These are phyloP conservation scores for Irpex sp. DNA, from an alignment of 1,284 basidiomycete species.

Conservation along the genomic window DNA sequence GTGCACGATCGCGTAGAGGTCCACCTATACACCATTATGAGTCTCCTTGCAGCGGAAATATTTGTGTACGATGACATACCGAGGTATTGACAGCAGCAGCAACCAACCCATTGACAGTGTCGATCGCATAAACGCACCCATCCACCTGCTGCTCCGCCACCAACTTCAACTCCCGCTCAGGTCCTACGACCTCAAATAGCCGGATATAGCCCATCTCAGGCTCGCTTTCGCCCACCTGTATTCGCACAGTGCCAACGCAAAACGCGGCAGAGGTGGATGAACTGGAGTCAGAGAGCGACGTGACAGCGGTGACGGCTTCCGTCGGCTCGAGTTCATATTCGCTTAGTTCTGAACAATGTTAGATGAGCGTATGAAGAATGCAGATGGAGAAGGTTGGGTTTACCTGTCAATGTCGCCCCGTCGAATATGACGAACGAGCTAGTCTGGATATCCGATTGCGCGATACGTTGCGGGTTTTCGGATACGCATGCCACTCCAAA, in stretches of 20 bases:
- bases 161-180: conserved; percentile 22
- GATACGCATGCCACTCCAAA: conserved; percentile 65
- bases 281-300: conserved; percentile 30
- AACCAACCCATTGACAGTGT: conserved; percentile 43
- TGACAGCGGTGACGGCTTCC: conserved; percentile 60
- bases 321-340: conserved; percentile 48
- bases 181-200: conserved; percentile 38
- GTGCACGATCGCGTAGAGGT: conserved; percentile 4
- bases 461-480: conserved; percentile 50
- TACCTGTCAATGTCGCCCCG: conserved; percentile 63
- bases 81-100: conserved; percentile 74
- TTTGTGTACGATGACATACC: conserved; percentile 39
- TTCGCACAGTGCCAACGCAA: conserved; percentile 58
- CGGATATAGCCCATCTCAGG: conserved; percentile 58
- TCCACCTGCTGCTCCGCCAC: conserved; percentile 31
- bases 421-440: conserved; percentile 70
- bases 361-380: conserved; percentile 1
- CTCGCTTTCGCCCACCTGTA: conserved; percentile 48
- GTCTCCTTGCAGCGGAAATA: not conserved
- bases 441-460: conserved; percentile 42
- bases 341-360: conserved; percentile 40
- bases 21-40: conserved; percentile 22
- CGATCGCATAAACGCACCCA: conserved; percentile 64
- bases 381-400: conserved; percentile 21
- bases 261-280: conserved; percentile 33